A percentile compares a stretch with the other conserved stretches of the same genome.
Conservation (phyloP, 768 basidiomycete genomes). For the Xanthoconium stramineum region DNA sequence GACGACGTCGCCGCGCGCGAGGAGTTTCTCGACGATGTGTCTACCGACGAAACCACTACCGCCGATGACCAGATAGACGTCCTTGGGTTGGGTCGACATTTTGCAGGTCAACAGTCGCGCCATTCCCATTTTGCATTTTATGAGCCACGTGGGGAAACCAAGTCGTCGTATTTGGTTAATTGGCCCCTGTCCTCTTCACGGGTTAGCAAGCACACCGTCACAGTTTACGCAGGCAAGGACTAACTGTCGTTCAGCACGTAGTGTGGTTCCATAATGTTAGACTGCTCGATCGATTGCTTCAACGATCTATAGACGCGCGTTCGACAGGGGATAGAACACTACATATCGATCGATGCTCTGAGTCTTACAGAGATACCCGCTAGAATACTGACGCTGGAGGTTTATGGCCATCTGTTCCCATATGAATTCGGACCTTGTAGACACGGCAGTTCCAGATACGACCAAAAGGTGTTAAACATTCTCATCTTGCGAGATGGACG, state of each 20-base stretch:
- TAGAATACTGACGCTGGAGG: too few relatives aligned
- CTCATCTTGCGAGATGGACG: background rate
- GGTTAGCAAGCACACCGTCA: too few relatives aligned
- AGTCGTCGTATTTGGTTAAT: slow-evolving; percentile 3
- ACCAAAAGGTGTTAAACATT: background rate
- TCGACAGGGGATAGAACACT: too few relatives aligned
- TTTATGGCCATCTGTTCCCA: too few relatives aligned
- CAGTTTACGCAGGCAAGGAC: too few relatives aligned
- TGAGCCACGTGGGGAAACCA: slow-evolving; percentile 3
- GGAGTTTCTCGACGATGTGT: slow-evolving; percentile 84
- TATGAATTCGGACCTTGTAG: too few relatives aligned
- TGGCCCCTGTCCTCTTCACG: slow-evolving; percentile 2
- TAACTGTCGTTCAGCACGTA: too few relatives aligned
- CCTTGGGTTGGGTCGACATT: slow-evolving; percentile 36
- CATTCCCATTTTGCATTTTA: slow-evolving; percentile 7
- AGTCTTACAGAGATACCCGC: too few relatives aligned
- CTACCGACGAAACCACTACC: slow-evolving; percentile 91
- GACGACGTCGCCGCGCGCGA: slow-evolving; percentile 76
- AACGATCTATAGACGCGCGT: background rate
- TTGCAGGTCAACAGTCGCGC: background rate
- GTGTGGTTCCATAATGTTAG: too few relatives aligned
- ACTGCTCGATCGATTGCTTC: background rate
- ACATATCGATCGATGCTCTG: too few relatives aligned
- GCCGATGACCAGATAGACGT: slow-evolving; percentile 88
- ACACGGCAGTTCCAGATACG: background rate